These are phyloP conservation scores for Pseudoturritis turrita DNA, from an alignment of 345 rosid species.

Conservation along the genomic window DNA sequence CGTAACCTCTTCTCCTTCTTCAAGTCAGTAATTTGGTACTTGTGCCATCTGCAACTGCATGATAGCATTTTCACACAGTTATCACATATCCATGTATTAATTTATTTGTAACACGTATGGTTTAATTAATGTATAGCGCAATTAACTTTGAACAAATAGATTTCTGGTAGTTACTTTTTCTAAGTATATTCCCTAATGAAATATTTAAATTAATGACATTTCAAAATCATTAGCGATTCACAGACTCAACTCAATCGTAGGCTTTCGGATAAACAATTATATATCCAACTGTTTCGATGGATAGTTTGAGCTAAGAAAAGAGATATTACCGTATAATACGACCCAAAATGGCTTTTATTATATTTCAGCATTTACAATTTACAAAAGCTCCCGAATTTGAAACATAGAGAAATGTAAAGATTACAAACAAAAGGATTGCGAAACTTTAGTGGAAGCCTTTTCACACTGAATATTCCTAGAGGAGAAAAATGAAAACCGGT, in stretches of 20 bases:
- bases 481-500: neutral
- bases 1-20: neutral
- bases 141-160: neutral
- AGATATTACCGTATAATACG: neutral
- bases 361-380: conserved; percentile 8
- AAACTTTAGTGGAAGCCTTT: neutral
- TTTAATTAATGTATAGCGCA: neutral
- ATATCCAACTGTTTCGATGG: neutral
- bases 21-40: neutral
- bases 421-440: neutral
- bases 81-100: neutral
- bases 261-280: neutral
- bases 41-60: conserved; percentile 1
- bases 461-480: neutral
- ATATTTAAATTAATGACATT: neutral
- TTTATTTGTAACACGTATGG: neutral
- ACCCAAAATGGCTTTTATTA: neutral
- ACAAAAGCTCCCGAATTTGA: neutral
- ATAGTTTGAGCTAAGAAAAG: neutral
- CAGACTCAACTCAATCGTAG: no score
- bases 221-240: no score
- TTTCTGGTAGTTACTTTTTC: no score
- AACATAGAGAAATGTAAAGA: neutral
- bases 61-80: no score
- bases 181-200: neutral